These are phyloP conservation scores for Epithemia pelagica DNA, from an alignment of 108 stramenopile genomes.

Conservation along the genomic window DNA sequence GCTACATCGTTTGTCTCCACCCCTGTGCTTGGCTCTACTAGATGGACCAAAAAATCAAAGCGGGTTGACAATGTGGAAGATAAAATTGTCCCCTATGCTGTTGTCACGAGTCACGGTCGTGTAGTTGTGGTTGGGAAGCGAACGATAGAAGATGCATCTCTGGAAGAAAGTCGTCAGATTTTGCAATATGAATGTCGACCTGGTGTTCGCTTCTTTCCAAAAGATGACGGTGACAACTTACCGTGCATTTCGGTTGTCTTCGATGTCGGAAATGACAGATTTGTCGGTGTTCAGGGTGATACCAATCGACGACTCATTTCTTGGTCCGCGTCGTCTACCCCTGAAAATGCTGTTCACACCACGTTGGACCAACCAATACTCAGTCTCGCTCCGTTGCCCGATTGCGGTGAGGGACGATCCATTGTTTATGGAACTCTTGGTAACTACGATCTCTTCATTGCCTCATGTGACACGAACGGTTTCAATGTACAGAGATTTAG, in stretches of 20 bases:
- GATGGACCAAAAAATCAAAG: not conserved
- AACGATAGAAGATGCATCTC: not conserved
- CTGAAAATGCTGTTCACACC: not conserved
- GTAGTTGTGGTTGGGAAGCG: not conserved
- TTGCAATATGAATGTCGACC: conserved; percentile 8
- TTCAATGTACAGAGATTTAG: not conserved
- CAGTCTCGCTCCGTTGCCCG: not conserved
- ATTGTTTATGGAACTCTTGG: not conserved
- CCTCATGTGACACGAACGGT: not conserved
- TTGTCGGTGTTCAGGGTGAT: not conserved
- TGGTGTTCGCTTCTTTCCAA: not conserved
- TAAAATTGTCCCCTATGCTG: not conserved
- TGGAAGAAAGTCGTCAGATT: not conserved
- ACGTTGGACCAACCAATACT: not conserved
- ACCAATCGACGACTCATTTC: not conserved
- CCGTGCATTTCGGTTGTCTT: conserved; percentile 1
- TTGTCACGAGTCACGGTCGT: not conserved
- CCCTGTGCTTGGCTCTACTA: not conserved
- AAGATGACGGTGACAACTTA: not conserved
- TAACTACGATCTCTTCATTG: not conserved
- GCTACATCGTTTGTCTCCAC: not conserved
- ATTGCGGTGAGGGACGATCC: not conserved
- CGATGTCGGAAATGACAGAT: not conserved
- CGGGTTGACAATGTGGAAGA: not conserved
- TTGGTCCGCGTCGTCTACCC: not conserved